Evolutionary conservation across 1,139 yeast species (phyloP), one percentile per base, ranked within the genome.

Genomic region (Candida smagusa): DNA sequence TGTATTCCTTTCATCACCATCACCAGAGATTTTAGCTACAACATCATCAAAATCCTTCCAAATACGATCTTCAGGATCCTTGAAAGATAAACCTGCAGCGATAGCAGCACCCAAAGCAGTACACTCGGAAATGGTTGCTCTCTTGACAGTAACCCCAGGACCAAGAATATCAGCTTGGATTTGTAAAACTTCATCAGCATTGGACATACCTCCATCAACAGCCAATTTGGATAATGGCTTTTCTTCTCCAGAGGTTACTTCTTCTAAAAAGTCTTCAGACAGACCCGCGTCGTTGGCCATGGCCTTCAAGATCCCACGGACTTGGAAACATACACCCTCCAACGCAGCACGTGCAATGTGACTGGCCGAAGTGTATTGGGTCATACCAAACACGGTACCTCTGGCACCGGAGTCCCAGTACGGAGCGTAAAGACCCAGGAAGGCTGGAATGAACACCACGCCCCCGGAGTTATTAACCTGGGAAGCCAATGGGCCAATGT

Each of bases 41-140:
- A 72, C 85, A 46, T 88, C 96, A 43, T 79, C 84, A 43, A 88
- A 67, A 50, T 80, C 77, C 44, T 71, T 74, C 96, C 96, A 90
- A 36, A 88, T 61, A 38, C 85, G 74, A 42, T 84, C 79, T 28
- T 74, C 68, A 34, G 67, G 78, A 43, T 76, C 70, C 49, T 76
- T 63, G 44, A 70, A 68, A 2, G 90, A 82, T 52, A 89, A 68
- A 9, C 96, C 96, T 2, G 97, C 96, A 13, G 96, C 96, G 52
- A 90, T 86, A 9, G 97, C 97, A 9, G 96, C 96, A 22, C 97
- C 97, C 46, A 90, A 73, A 1, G 97, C 97, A 4, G 97, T 90
- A 58, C 96, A 89, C 63, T 90, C 97, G 26, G 88, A 69, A 59
- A 84, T 85, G 23, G 79, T 75, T 2, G 97, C 92, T 52, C 96